These are phyloP conservation scores for Lactifluus subvellereus DNA, from an alignment of 768 basidiomycete species.

Conservation along the genomic window DNA sequence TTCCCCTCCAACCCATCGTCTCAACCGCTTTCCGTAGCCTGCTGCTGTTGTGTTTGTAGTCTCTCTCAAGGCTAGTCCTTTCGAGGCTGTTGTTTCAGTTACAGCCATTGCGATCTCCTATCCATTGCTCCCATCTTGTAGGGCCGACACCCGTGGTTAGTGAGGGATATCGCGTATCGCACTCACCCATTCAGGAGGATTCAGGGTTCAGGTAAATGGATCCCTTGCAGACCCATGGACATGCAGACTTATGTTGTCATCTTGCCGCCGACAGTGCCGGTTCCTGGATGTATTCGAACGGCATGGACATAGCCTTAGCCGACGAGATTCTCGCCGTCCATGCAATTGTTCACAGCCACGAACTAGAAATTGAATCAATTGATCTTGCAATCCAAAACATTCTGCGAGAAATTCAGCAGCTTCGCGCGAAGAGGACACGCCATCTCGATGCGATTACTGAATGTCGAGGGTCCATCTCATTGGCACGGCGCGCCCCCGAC, in stretches of 20 bases:
- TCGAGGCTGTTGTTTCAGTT: no score
- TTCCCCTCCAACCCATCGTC: no score
- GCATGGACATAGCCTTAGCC: neutral
- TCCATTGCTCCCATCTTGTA: no score
- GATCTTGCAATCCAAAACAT: constrained; percentile 42
- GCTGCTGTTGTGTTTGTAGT: no score
- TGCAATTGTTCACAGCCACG: constrained; percentile 32
- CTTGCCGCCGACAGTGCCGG: neutral
- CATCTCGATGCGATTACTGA: constrained; percentile 41
- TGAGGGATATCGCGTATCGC: neutral
- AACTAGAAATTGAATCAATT: constrained; percentile 37
- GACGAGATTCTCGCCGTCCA: constrained; percentile 26
- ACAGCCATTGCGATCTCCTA: no score
- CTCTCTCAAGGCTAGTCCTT: no score
- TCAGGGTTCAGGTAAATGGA: neutral
- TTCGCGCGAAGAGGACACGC: constrained; percentile 39
- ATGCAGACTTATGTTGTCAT: neutral
- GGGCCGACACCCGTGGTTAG: no score
- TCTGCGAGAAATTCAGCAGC: constrained; percentile 35
- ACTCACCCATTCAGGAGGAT: neutral
- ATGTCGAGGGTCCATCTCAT: constrained; percentile 44
- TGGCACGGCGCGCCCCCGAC: constrained; percentile 49
- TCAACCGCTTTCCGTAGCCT: no score
- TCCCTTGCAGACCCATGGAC: neutral
- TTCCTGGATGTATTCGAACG: neutral